These are phyloP conservation scores for Hygrocybe coccinea DNA, from an alignment of 768 basidiomycete genomes.

Conservation along the genomic window DNA sequence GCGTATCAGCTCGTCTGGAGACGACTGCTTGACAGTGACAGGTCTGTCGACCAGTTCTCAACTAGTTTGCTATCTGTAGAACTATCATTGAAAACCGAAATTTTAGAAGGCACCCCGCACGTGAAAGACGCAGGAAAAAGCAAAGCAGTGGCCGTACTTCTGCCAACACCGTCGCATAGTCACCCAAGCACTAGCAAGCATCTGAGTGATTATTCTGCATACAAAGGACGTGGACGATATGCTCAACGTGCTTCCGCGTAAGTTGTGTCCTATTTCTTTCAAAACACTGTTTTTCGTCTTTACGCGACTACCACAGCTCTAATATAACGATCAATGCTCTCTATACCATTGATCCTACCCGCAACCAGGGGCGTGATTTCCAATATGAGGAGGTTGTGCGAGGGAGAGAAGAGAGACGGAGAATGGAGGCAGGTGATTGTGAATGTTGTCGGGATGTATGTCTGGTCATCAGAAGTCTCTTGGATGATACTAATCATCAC, in stretches of 20 bases:
- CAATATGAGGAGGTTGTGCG: slow-evolving; percentile 78
- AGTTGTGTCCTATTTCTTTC: background rate
- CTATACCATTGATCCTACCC: slow-evolving; percentile 60
- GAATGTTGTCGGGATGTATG: slow-evolving; percentile 73
- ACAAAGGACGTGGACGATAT: slow-evolving; percentile 60
- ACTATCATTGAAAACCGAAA: background rate
- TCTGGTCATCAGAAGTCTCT: background rate
- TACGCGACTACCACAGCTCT: slow-evolving; percentile 22
- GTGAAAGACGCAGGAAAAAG: background rate
- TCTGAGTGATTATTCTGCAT: slow-evolving; percentile 40
- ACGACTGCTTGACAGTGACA: too few relatives aligned
- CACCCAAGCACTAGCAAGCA: slow-evolving; percentile 15
- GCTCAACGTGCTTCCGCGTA: slow-evolving; percentile 36
- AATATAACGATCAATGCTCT: slow-evolving; percentile 53
- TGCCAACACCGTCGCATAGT: slow-evolving; percentile 15
- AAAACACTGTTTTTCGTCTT: background rate
- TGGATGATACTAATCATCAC: background rate
- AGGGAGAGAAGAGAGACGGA: slow-evolving; percentile 53
- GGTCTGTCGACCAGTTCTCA: too few relatives aligned
- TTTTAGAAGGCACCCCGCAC: background rate
- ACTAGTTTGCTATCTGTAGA: background rate
- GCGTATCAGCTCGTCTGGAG: too few relatives aligned
- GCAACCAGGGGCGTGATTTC: slow-evolving; percentile 61
- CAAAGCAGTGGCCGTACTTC: slow-evolving; percentile 19
- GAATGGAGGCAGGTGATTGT: slow-evolving; percentile 73